A percentile compares a stretch with the other conserved stretches of the same genome.
These are phyloP conservation scores for Suillus discolor DNA, from an alignment of 768 basidiomycete species.

Conservation along the genomic window DNA sequence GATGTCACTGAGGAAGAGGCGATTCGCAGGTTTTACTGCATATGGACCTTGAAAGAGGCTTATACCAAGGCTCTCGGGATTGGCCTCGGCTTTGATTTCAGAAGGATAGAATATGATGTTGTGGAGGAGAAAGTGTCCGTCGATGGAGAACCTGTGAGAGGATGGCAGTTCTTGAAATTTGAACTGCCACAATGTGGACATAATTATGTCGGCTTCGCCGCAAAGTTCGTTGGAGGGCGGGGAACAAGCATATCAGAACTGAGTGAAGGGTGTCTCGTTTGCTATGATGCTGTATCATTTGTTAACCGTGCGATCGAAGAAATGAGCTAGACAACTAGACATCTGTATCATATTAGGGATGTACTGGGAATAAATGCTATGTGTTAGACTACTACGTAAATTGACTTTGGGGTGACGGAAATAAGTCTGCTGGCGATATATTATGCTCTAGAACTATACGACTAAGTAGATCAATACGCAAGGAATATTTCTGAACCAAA, in stretches of 20 bases:
- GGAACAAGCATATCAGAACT: conserved; percentile 33
- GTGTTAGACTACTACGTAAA: conserved; percentile 15
- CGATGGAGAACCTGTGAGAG: conserved; percentile 55
- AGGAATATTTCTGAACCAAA: conserved; percentile 30
- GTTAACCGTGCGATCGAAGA: conserved; percentile 48
- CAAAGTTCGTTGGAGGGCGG: conserved; percentile 55
- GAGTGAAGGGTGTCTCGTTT: conserved; percentile 43
- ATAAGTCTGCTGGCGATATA: conserved; percentile 8
- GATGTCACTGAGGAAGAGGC: conserved; percentile 50
- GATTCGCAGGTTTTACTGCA: conserved; percentile 70
- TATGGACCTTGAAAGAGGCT: conserved; percentile 92
- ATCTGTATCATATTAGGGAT: conserved; percentile 17
- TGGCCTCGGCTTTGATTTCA: conserved; percentile 83
- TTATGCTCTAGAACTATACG: background rate
- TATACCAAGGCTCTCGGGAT: conserved; percentile 87
- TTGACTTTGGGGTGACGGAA: background rate
- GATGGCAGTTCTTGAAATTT: conserved; percentile 74
- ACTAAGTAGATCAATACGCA: conserved; percentile 27
- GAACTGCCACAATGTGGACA: conserved; percentile 49
- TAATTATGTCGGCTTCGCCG: conserved; percentile 68
- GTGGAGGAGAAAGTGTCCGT: conserved; percentile 52
- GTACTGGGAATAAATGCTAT: conserved; percentile 22
- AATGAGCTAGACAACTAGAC: conserved; percentile 28
- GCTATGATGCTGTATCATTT: conserved; percentile 51
- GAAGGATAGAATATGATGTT: conserved; percentile 72